Evolutionary conservation across 345 rosid species (phyloP).

Genomic region (Rhizophora mangle): DNA sequence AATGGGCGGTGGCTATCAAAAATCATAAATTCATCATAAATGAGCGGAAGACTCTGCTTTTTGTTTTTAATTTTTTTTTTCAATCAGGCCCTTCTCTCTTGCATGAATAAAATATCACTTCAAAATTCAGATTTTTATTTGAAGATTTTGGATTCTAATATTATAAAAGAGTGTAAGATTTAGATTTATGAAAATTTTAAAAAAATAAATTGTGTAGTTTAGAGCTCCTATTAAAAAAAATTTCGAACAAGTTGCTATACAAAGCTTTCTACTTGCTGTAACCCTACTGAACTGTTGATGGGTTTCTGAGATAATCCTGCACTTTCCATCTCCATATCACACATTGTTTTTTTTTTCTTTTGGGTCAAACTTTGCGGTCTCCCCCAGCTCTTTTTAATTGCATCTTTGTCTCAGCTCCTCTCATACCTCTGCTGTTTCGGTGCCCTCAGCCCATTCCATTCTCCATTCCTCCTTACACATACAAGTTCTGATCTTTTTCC

Average conservation of each 20-base stretch:
- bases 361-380: no score
- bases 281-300: constrained; percentile 31
- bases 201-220: no score
- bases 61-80: no score
- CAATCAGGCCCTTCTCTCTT: not conserved
- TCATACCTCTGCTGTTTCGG: constrained; percentile 3
- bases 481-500: constrained; percentile 8
- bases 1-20: constrained; percentile 24
- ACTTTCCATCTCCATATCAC: constrained; percentile 6
- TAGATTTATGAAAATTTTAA: no score
- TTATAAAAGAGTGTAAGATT: no score
- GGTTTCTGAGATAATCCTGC: constrained; percentile 25
- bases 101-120: constrained; percentile 25
- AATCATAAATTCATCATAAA: constrained; percentile 36
- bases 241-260: constrained; percentile 46
- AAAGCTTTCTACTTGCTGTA: constrained; percentile 28
- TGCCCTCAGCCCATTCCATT: constrained; percentile 5
- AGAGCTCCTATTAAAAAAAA: no score
- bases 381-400: not conserved
- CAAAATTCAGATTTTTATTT: constrained; percentile 9
- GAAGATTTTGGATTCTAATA: no score
- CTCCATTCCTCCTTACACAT: not conserved
- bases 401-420: constrained; percentile 8
- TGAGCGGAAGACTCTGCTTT: not conserved
- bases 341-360: not conserved